phyloP scores from a whole-genome alignment of 257 asterid genomes.

The Solanum gracilifrons region DNA sequence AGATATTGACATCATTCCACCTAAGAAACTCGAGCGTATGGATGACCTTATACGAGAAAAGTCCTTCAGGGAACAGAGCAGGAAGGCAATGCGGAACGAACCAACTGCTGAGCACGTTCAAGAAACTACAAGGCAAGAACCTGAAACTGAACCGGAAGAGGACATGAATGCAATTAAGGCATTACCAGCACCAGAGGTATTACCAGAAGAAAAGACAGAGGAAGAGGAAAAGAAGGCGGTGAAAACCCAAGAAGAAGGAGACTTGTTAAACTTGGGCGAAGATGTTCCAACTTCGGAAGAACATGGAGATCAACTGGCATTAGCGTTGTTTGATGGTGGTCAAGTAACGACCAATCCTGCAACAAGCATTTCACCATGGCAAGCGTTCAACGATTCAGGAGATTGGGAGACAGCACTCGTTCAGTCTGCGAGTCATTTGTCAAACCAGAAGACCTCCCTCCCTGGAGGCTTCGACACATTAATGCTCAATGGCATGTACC shows the following conservation, averaged over 20 bases:
- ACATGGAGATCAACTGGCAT: slow-evolving; percentile 55
- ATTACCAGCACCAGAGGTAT: slow-evolving; percentile 65
- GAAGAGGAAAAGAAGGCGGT: slow-evolving; percentile 11
- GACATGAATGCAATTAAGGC: slow-evolving; percentile 61
- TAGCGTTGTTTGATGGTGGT: slow-evolving; percentile 65
- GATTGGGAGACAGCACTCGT: slow-evolving; percentile 83
- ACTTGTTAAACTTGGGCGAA: slow-evolving; percentile 58
- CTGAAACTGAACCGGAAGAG: slow-evolving; percentile 31
- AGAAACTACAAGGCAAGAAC: neutral
- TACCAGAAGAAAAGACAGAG: slow-evolving; percentile 12
- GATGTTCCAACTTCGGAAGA: slow-evolving; percentile 50
- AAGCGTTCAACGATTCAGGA: slow-evolving; percentile 62
- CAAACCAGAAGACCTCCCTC: slow-evolving; percentile 50
- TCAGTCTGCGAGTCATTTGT: slow-evolving; percentile 60
- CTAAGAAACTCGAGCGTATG: slow-evolving; percentile 73
- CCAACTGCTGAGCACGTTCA: slow-evolving; percentile 11
- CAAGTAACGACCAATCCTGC: slow-evolving; percentile 17
- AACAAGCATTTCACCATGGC: slow-evolving; percentile 55
- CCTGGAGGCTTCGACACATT: slow-evolving; percentile 57
- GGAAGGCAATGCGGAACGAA: slow-evolving; percentile 7
- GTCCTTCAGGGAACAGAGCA: slow-evolving; percentile 23
- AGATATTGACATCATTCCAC: slow-evolving; percentile 63
- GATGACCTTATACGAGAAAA: slow-evolving; percentile 67
- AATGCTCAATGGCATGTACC: slow-evolving; percentile 84
- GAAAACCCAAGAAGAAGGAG: slow-evolving; percentile 38